phyloP scores from a whole-genome alignment of 495 filamentous ascomycete genomes.

The Penicillium steckii region DNA sequence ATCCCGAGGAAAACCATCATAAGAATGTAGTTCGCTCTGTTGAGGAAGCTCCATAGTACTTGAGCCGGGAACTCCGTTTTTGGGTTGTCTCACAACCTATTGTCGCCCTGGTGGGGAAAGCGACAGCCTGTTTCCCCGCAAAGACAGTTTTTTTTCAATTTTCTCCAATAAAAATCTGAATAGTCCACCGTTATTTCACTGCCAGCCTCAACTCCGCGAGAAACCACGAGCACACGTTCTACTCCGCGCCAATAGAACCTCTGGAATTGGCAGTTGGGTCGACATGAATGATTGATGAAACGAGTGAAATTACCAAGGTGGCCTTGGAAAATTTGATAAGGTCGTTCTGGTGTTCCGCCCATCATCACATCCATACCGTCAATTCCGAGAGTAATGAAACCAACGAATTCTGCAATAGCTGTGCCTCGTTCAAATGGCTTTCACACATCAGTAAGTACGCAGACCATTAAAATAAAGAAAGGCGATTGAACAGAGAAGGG shows the following conservation, averaged over 20 bases:
- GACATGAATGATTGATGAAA: constrained; percentile 43
- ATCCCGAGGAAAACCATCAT: too few species aligned
- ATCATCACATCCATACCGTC: constrained; percentile 37
- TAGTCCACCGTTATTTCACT: constrained; percentile 45
- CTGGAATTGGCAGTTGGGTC: constrained; percentile 35
- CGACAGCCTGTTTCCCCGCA: constrained; percentile 38
- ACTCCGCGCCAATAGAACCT: constrained; percentile 39
- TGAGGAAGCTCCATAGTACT: not conserved
- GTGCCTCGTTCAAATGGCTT: constrained; percentile 22
- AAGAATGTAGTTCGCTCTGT: not conserved
- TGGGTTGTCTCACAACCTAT: not conserved
- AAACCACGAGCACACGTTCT: constrained; percentile 41
- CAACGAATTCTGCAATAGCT: constrained; percentile 22
- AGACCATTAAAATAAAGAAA: not conserved
- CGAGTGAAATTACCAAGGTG: constrained; percentile 41
- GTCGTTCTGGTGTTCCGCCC: constrained; percentile 3
- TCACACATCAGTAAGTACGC: not conserved
- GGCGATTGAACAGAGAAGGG: not conserved
- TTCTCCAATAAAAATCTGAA: constrained; percentile 40
- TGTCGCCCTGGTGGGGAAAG: constrained; percentile 15
- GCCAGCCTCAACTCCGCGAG: constrained; percentile 34
- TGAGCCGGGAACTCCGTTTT: not conserved
- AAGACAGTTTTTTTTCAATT: constrained; percentile 38
- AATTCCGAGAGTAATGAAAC: constrained; percentile 22
- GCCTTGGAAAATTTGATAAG: constrained; percentile 29